Conservation (phyloP, 768 basidiomycete genomes). For the Galerina sulciceps region DNA sequence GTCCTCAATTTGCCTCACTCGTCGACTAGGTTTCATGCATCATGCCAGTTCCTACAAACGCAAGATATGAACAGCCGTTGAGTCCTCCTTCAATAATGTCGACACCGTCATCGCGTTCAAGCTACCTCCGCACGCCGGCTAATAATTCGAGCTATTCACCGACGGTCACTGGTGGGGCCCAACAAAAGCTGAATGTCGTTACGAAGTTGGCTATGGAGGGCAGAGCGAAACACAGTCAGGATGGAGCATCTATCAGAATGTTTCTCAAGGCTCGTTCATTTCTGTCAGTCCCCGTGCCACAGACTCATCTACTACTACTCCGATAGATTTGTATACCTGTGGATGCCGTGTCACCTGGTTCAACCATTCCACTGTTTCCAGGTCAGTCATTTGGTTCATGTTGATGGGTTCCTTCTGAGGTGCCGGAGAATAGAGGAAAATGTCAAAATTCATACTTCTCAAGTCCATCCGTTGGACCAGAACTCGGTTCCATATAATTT, state of each 20-base stretch:
- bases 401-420: background rate
- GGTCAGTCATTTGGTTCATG: conserved; percentile 45
- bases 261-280: conserved; percentile 68
- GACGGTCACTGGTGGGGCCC: conserved; percentile 46
- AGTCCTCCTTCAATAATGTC: conserved; percentile 27
- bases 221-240: conserved; percentile 65
- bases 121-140: conserved; percentile 22
- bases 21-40: background rate
- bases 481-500: conserved; percentile 79
- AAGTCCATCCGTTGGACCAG: conserved; percentile 77
- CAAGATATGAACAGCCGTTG: conserved; percentile 25
- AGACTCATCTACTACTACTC: background rate
- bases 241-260: conserved; percentile 72
- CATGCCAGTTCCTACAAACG: conserved; percentile 28
- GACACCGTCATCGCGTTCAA: conserved; percentile 26
- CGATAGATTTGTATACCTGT: conserved; percentile 68
- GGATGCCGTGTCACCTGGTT: conserved; percentile 67
- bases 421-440: conserved; percentile 64
- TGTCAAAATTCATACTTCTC: conserved; percentile 71
- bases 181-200: conserved; percentile 66
- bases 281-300: background rate
- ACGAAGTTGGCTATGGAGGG: conserved; percentile 78
- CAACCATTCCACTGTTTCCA: conserved; percentile 72
- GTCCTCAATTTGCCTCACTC: conserved; percentile 6
- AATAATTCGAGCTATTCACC: conserved; percentile 46